Percentiles rank a stretch among this genome's conserved stretches.
These are phyloP conservation scores for Trametes punicea DNA, from an alignment of 768 basidiomycete genomes.

Conservation along the genomic window DNA sequence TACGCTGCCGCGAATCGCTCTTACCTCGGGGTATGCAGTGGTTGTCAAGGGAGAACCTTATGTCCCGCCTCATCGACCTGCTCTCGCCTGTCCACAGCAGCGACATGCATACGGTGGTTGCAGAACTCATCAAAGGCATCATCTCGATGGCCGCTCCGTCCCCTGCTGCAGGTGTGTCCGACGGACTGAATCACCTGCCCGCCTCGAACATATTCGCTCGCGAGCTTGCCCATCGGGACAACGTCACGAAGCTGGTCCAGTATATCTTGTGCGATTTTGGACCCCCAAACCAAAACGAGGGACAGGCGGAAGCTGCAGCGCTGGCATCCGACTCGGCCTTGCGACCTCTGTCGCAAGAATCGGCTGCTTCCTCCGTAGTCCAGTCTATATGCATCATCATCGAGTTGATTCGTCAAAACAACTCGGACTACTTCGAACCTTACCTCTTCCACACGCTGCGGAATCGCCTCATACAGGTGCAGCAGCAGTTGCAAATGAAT, in stretches of 20 bases:
- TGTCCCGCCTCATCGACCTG: constrained; percentile 74
- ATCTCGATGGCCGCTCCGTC: constrained; percentile 92
- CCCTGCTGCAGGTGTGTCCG: constrained; percentile 68
- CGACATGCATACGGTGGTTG: constrained; percentile 80
- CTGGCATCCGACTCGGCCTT: background rate
- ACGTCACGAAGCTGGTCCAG: constrained; percentile 63
- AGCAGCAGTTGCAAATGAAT: constrained; percentile 58
- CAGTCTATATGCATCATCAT: constrained; percentile 87
- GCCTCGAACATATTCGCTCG: constrained; percentile 87
- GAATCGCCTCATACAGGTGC: constrained; percentile 84
- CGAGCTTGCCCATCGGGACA: constrained; percentile 74
- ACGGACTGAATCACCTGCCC: constrained; percentile 64
- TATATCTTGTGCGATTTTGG: constrained; percentile 75
- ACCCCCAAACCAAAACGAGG: constrained; percentile 3
- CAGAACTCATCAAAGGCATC: constrained; percentile 91
- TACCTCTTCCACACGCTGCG: constrained; percentile 93
- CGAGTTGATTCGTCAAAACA: constrained; percentile 95
- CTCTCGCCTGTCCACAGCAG: constrained; percentile 74
- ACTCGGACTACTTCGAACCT: constrained; percentile 98
- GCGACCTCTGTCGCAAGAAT: constrained; percentile 35
- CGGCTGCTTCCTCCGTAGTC: constrained; percentile 72
- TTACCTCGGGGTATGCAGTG: constrained; percentile 54
- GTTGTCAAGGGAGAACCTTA: constrained; percentile 81
- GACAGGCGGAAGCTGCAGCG: constrained; percentile 18
- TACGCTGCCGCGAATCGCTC: constrained; percentile 31